Base-by-base conservation (phyloP, 345 rosid species). In the Citrus medica region DNA sequence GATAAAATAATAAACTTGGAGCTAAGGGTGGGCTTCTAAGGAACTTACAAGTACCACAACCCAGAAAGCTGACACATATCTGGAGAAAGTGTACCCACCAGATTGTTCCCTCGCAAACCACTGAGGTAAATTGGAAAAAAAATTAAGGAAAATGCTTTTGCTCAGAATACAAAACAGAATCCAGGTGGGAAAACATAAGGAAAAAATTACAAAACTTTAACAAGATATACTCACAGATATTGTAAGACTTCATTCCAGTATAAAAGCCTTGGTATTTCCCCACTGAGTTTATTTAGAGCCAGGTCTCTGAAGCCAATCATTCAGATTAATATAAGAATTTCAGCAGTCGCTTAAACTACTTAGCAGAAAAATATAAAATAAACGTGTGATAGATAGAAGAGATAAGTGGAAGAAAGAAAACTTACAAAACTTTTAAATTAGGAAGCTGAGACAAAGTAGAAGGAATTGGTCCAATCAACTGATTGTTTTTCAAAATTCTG, bases 191-290 rank as follows among this genome's bases (percentile, higher is more conserved):
- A 73, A 35, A 7, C 4, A 42, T n/a, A 22, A 27, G 17, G 9
- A 66, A 9, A 30, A 25, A 79, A 64, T 13, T 14, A 13, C 25
- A 30, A 33, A 21, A 24, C 9, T 61, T 63, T 24, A 35, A 5
- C 7, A 51, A 25, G 67, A 24, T 59, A 22, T 51, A 83, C 98
- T 92, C 86, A 96, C 99, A 96, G 93, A 82, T 94, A 96, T 78
- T 96, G 99, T 78, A 96, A 82, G 82, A 96, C 98, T 88, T 96
- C 99, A 82, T 92, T 96, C 99, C 99, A 96, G 84, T 94, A 96
- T n/a, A 96, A 82, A 48, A 96, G 95, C 87, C 97, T 92, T 12
- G 99, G 99, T 80, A 96, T 89, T 85, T 96, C 99, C 72, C 98
- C 98, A 79, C 93, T 87, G 66, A 96, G 92, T 77, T 83, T 87